Percentiles rank a stretch among this genome's conserved stretches.
phyloP scores from a whole-genome alignment of 495 filamentous ascomycete genomes.

The Friedmanniomyces simplex region DNA sequence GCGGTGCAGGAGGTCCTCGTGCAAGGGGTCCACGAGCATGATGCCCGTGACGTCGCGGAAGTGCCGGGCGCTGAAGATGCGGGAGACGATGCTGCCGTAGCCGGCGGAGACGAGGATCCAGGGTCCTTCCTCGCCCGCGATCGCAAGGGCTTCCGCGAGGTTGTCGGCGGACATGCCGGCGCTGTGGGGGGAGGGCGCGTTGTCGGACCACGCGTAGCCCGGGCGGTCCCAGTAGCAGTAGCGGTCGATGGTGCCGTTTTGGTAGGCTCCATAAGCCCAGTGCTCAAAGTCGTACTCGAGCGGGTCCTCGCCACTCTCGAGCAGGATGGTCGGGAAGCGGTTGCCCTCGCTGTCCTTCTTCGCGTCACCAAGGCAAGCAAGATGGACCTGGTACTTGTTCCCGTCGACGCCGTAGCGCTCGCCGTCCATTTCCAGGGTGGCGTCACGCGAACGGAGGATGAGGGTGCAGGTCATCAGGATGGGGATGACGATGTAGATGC shows the following conservation, averaged over 20 bases:
- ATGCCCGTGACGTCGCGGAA: slow-evolving; percentile 60
- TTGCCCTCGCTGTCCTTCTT: slow-evolving; percentile 49
- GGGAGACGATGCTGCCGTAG: slow-evolving; percentile 73
- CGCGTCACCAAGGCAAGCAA: slow-evolving; percentile 67
- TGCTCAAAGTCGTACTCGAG: slow-evolving; percentile 66
- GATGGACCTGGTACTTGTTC: slow-evolving; percentile 71
- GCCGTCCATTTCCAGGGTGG: slow-evolving; percentile 58
- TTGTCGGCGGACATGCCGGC: slow-evolving; percentile 82
- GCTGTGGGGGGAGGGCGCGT: slow-evolving; percentile 83
- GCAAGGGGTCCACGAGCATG: slow-evolving; percentile 75
- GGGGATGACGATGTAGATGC: slow-evolving; percentile 51
- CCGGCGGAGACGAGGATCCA: slow-evolving; percentile 68
- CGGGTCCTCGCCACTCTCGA: slow-evolving; percentile 71
- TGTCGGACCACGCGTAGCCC: slow-evolving; percentile 82
- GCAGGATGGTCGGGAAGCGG: slow-evolving; percentile 56
- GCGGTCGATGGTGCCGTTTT: slow-evolving; percentile 64
- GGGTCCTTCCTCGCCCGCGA: slow-evolving; percentile 72
- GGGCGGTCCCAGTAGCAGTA: slow-evolving; percentile 97
- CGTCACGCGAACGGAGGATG: slow-evolving; percentile 65
- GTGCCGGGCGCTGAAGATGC: slow-evolving; percentile 79
- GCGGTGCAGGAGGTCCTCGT: slow-evolving; percentile 67
- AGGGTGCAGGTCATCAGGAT: slow-evolving; percentile 70
- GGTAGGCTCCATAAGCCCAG: slow-evolving; percentile 54
- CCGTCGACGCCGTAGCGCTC: slow-evolving; percentile 67
- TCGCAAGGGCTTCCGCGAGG: slow-evolving; percentile 70